These are phyloP conservation scores for Magnolia changhungtana DNA, from an alignment of 164 flowering plant genomes.

Conservation along the genomic window DNA sequence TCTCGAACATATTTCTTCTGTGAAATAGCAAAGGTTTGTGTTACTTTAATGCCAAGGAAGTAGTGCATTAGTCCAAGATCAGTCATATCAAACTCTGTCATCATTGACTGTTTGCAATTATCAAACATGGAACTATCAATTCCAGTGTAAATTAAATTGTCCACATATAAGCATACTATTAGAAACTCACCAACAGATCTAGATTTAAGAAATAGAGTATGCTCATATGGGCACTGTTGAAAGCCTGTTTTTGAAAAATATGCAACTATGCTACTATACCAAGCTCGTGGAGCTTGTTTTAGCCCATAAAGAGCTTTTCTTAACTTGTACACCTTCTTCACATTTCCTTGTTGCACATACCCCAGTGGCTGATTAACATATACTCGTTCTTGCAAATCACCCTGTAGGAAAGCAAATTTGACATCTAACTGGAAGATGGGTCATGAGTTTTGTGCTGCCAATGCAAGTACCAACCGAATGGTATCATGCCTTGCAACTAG, in stretches of 20 bases:
- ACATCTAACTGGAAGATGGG: background rate
- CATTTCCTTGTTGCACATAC: background rate
- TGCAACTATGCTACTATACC: background rate
- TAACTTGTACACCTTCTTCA: background rate
- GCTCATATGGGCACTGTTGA: background rate
- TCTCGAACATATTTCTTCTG: no score
- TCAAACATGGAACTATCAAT: no score
- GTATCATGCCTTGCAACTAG: background rate
- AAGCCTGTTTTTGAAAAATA: background rate
- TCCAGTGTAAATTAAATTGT: conserved; percentile 4
- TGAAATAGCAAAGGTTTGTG: no score
- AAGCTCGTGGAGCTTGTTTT: background rate
- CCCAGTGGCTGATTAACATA: background rate
- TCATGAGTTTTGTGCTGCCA: background rate
- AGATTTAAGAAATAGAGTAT: background rate
- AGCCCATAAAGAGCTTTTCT: background rate
- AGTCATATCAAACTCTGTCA: no score
- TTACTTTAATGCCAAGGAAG: no score
- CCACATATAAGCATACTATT: conserved; percentile 3
- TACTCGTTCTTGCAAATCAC: background rate
- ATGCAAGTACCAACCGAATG: background rate
- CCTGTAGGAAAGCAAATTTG: background rate
- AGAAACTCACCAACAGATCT: background rate
- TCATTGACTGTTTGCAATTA: no score
- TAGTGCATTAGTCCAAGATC: no score